Evolutionary conservation across 139 green algal genomes (phyloP).

Genomic region (Protoeuglena noctilucae): DNA sequence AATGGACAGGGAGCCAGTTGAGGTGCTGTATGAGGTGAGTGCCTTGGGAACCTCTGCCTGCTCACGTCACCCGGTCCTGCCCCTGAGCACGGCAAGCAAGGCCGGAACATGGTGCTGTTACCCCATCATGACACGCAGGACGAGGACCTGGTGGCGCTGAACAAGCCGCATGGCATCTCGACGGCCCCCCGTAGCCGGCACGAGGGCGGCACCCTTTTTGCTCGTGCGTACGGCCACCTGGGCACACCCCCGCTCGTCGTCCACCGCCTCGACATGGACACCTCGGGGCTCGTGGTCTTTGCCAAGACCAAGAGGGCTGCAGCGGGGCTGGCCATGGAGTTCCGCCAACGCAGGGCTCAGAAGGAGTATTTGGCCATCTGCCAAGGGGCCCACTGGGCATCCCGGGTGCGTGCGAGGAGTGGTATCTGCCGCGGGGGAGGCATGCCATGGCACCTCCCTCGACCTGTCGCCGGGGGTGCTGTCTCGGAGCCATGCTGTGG

Average conservation of each 20-base stretch:
- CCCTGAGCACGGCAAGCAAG: too few species aligned
- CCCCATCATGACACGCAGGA: too few species aligned
- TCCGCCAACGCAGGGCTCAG: not conserved
- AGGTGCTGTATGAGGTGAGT: not conserved
- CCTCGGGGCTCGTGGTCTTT: conserved; percentile 12
- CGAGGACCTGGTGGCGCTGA: not conserved
- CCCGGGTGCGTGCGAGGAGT: too few species aligned
- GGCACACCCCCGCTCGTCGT: conserved; percentile 6
- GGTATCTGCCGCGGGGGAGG: not conserved
- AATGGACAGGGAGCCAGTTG: not conserved
- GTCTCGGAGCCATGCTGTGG: too few species aligned
- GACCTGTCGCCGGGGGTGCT: not conserved
- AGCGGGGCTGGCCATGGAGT: conserved; percentile 6
- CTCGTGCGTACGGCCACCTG: conserved; percentile 5
- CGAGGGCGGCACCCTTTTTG: conserved; percentile 11
- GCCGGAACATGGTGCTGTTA: too few species aligned
- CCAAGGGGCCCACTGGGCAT: too few species aligned
- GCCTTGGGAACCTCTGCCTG: too few species aligned
- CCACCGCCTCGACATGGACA: conserved; percentile 23
- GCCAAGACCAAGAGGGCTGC: conserved; percentile 7
- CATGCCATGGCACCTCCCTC: not conserved
- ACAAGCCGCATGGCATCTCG: not conserved
- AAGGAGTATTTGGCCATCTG: conserved; percentile 12
- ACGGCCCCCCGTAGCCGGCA: conserved; percentile 5
- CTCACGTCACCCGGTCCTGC: too few species aligned